Conservation (phyloP, 306 rosid species). For the Mimosa bimucronata region DNA sequence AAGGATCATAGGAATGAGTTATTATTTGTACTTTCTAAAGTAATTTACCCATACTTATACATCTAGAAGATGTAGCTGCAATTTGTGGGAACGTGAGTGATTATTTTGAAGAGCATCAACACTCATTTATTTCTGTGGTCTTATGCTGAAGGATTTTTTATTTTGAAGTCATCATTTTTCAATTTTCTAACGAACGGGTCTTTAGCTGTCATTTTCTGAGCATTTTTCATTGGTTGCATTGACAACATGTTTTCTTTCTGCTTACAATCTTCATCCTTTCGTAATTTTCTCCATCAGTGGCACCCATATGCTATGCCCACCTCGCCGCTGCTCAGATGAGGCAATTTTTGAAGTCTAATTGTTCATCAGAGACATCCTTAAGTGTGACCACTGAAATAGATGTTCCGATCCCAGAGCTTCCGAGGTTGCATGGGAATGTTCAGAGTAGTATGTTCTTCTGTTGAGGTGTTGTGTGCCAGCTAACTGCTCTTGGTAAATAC, state of each 20-base stretch:
- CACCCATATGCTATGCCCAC: slow-evolving; percentile 88
- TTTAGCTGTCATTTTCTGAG: neutral
- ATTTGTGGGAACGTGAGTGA: neutral
- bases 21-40: neutral
- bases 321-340: slow-evolving; percentile 84
- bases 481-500: slow-evolving; percentile 31
- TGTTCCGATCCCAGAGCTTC: slow-evolving; percentile 66
- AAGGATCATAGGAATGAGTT: neutral
- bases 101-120: neutral
- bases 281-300: slow-evolving; percentile 52
- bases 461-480: slow-evolving; percentile 43
- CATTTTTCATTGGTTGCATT: neutral
- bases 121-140: neutral
- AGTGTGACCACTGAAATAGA: slow-evolving; percentile 36
- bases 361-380: slow-evolving; percentile 57
- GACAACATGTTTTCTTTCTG: slow-evolving; percentile 13
- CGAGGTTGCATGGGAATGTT: slow-evolving; percentile 60
- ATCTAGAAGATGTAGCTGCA: neutral
- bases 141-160: neutral
- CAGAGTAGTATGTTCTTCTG: slow-evolving; percentile 80
- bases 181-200: neutral
- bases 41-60: neutral
- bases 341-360: slow-evolving; percentile 68
- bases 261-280: slow-evolving; percentile 27
- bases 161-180: neutral